Conservation (phyloP, 371 early-diverging fungal species). For the Rhizopus stolonifer region DNA sequence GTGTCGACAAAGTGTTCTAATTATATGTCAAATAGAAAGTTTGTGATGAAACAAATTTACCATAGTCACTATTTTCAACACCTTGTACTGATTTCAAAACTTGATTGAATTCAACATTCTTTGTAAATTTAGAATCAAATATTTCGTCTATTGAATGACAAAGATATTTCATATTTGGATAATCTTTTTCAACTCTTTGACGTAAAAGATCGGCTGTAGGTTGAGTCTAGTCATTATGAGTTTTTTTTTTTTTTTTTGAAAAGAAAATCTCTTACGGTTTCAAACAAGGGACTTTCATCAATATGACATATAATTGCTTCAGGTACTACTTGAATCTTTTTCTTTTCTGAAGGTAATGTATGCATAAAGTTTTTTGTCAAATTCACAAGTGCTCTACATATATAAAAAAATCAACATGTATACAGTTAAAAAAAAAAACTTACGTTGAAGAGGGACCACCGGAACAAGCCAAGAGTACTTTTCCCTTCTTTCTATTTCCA, state of each 20-base stretch:
- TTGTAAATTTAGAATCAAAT: slow-evolving; percentile 27
- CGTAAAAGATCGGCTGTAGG: slow-evolving; percentile 26
- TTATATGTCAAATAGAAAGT: neutral
- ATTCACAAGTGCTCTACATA: slow-evolving; percentile 55
- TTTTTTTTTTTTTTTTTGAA: neutral
- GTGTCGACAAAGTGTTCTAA: slow-evolving; percentile 29
- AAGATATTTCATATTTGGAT: slow-evolving; percentile 25
- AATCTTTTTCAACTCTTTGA: slow-evolving; percentile 32
- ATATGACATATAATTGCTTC: slow-evolving; percentile 70
- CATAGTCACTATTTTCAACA: slow-evolving; percentile 26
- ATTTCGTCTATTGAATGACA: slow-evolving; percentile 34
- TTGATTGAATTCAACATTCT: slow-evolving; percentile 17
- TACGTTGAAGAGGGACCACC: slow-evolving; percentile 85
- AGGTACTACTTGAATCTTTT: slow-evolving; percentile 53
- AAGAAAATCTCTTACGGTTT: no score
- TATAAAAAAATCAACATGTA: slow-evolving; percentile 9
- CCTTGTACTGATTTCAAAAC: slow-evolving; percentile 24
- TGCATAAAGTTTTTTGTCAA: slow-evolving; percentile 61
- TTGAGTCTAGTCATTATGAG: neutral
- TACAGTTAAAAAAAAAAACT: slow-evolving; percentile 1
- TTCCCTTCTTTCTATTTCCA: slow-evolving; percentile 36
- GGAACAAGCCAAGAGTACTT: slow-evolving; percentile 79
- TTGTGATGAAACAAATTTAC: no score
- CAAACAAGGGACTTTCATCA: slow-evolving; percentile 67
- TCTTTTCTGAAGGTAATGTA: slow-evolving; percentile 46